These are phyloP conservation scores for Elaeis guineensis DNA, from an alignment of 176 grass and related monocot genomes.

Conservation along the genomic window DNA sequence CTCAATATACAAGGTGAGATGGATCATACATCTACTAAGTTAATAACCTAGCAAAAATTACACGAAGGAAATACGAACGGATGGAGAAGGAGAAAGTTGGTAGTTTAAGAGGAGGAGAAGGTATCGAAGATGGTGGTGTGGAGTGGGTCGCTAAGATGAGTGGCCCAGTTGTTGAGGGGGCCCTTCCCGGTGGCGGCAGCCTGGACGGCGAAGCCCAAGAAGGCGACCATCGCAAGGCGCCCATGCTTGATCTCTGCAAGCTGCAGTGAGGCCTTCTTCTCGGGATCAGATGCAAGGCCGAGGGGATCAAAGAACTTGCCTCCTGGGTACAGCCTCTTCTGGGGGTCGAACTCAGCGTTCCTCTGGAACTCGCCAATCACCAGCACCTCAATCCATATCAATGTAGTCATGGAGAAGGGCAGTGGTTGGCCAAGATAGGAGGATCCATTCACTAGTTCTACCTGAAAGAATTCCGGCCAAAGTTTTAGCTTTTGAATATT, in stretches of 20 bases:
- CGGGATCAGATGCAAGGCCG: slow-evolving; percentile 71
- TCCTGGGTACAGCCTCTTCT: slow-evolving; percentile 83
- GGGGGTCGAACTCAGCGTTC: slow-evolving; percentile 85
- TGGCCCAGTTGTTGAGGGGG: slow-evolving; percentile 97
- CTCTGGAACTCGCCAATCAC: slow-evolving; percentile 97
- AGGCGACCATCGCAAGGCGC: slow-evolving; percentile 92
- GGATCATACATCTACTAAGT: no score
- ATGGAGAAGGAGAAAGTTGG: no score
- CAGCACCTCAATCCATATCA: slow-evolving; percentile 98
- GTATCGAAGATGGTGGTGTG: slow-evolving; percentile 99
- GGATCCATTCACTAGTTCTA: slow-evolving; percentile 78
- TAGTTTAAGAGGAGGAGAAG: slow-evolving; percentile 51
- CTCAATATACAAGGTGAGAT: no score
- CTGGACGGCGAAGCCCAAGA: slow-evolving; percentile 94
- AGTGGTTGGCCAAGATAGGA: slow-evolving; percentile 91
- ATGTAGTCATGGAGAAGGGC: slow-evolving; percentile 79
- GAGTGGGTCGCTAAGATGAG: slow-evolving; percentile 96
- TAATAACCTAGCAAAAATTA: no score
- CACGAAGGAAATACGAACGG: no score
- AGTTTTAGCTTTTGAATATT: no score
- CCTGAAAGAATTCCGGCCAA: slow-evolving; percentile 22
- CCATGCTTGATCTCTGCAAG: slow-evolving; percentile 99
- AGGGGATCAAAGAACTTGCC: slow-evolving; percentile 88
- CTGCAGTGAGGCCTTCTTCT: slow-evolving; percentile 80
- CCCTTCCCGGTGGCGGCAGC: slow-evolving; percentile 96